phyloP scores from a whole-genome alignment of 2,329 filamentous ascomycete genomes.

The Emericellopsis cladophorae region DNA sequence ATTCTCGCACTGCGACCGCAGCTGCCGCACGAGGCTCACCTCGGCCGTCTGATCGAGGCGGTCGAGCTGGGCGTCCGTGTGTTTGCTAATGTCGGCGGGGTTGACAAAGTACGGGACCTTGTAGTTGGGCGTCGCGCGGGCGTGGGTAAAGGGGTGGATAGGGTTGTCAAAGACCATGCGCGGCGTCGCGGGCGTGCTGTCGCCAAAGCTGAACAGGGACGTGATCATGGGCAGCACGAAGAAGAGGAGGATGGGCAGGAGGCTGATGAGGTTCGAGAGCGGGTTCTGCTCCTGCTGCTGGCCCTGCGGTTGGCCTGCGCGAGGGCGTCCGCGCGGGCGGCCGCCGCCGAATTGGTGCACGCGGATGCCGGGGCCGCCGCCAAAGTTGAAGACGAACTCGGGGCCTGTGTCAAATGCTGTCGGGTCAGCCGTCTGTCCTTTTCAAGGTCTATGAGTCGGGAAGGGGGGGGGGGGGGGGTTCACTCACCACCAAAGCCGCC shows the following conservation, averaged over 20 bases:
- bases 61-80: conserved; percentile 53
- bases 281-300: conserved; percentile 37
- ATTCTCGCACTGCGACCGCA: conserved; percentile 61
- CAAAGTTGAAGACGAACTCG: conserved; percentile 91
- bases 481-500: conserved; percentile 3
- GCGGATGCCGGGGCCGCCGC: conserved; percentile 78
- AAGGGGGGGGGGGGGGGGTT: too few species aligned
- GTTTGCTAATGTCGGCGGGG: conserved; percentile 62
- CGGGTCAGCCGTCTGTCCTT: background rate
- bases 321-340: conserved; percentile 63
- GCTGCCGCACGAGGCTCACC: conserved; percentile 50
- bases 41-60: conserved; percentile 72
- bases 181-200: conserved; percentile 38
- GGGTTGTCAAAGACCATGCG: conserved; percentile 65
- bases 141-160: conserved; percentile 57
- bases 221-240: conserved; percentile 78
- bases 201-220: conserved; percentile 55
- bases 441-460: too few species aligned
- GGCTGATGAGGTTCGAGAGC: conserved; percentile 52
- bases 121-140: conserved; percentile 57
- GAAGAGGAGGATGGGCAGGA: conserved; percentile 80
- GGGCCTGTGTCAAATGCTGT: conserved; percentile 62
- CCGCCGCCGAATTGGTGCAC: conserved; percentile 91
- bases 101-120: conserved; percentile 79
- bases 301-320: conserved; percentile 42